These are phyloP conservation scores for Coemansia sp. DNA, from an alignment of 192 early-diverging fungal species.

Conservation along the genomic window DNA sequence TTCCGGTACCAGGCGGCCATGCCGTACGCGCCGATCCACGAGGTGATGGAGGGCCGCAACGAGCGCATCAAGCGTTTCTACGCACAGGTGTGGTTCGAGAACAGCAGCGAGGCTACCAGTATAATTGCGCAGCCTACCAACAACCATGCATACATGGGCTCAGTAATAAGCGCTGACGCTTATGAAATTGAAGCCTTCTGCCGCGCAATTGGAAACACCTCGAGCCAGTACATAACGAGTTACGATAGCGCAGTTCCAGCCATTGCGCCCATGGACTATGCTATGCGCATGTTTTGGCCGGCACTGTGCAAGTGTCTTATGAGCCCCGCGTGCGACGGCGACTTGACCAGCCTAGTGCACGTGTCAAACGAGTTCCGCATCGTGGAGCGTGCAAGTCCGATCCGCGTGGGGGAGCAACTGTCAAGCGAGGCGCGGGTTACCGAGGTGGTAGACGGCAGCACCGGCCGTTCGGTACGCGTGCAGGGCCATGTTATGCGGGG, in stretches of 20 bases:
- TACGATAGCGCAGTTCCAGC: not conserved
- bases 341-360: conserved; percentile 84
- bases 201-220: conserved; percentile 67
- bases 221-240: conserved; percentile 49
- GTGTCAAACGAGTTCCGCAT: conserved; percentile 84
- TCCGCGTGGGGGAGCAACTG: conserved; percentile 55
- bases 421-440: conserved; percentile 74
- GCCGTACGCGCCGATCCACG: conserved; percentile 80
- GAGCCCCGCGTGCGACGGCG: conserved; percentile 85
- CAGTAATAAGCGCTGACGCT: not conserved
- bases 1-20: conserved; percentile 79
- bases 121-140: conserved; percentile 5
- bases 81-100: conserved; percentile 30
- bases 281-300: conserved; percentile 88
- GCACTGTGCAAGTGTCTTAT: conserved; percentile 84
- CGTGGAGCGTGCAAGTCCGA: conserved; percentile 61
- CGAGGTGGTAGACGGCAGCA: conserved; percentile 73
- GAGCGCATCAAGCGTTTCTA: conserved; percentile 79
- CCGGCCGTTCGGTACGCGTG: conserved; percentile 86
- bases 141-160: not conserved
- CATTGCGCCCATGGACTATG: conserved; percentile 84
- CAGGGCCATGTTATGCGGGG: conserved; percentile 64
- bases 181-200: conserved; percentile 81
- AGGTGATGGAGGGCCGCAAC: conserved; percentile 48
- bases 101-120: conserved; percentile 1